Base-by-base conservation (phyloP, 2,329 filamentous ascomycete species). In the Cladosporium sp. region DNA sequence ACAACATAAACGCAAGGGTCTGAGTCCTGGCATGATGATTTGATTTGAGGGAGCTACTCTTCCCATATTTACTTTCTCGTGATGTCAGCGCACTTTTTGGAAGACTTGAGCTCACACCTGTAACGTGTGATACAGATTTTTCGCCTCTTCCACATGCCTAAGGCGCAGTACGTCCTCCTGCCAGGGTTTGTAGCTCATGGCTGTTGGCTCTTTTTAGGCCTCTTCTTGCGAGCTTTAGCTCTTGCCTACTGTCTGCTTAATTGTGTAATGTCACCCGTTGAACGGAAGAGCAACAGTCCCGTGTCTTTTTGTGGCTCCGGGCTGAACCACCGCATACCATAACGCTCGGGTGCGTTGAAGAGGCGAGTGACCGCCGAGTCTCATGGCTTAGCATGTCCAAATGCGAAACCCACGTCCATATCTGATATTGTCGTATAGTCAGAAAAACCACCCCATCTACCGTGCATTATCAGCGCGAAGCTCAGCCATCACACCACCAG, bases 391-490 rank as follows among this genome's bases (percentile, higher is more conserved):
- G n/a, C n/a, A 46, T 23, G 39, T 10, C 13, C 39, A 10, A 46
- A 2, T 23, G 39, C 39, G 3, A 46, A 46, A 11, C 0, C 39
- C 8, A 8, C 10, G n/a, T 11, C 5, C n/a, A 21, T 7, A 46
- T 46, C 39, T 23, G n/a, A 46, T 4, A 13, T 6, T 21, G 2
- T 21, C 39, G 11, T n/a, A 43, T 10, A 46, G 16, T 23, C 39
- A 46, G 39, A 23, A 21, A 5, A 21, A 10, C n/a, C 39, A 11
- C 39, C 8, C 39, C 39, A 7, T 21, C 46, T 67, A 69, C 57
- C 71, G 67, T 72, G 90, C 92, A 78, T 98, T 98, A 74, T 96
- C 92, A 26, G 89, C 88, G 64, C 91, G 92, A 69, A 91, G 86
- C 80, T 96, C 91, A 43, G 89, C 89, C 80, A 92, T 85, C 67